Percentiles rank a stretch among this genome's conserved stretches.
These are phyloP conservation scores for Grigorovia transvaalensis DNA, from an alignment of 805 yeast species.

Conservation along the genomic window DNA sequence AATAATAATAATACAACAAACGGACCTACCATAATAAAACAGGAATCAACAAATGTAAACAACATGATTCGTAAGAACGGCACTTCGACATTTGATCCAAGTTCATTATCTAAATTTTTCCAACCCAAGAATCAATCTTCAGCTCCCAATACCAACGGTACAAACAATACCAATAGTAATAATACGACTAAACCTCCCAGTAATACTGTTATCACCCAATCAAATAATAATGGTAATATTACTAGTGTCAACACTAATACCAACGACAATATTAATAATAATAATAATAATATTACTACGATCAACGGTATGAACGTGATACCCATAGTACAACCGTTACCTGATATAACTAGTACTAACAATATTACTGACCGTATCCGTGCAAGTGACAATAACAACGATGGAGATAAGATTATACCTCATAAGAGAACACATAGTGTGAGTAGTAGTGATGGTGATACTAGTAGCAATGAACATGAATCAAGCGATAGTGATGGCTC, in stretches of 20 bases:
- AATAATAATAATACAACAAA: not conserved
- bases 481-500: constrained; percentile 23
- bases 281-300: not conserved
- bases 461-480: constrained; percentile 7
- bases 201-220: not conserved
- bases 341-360: not conserved
- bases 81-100: constrained; percentile 23
- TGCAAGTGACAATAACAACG: not conserved
- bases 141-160: not conserved
- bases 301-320: not conserved
- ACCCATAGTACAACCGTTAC: not conserved
- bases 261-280: not conserved
- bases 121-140: constrained; percentile 25
- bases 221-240: not conserved
- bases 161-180: not conserved
- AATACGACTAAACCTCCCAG: not conserved
- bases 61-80: not conserved
- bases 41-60: not conserved
- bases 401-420: not conserved
- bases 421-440: constrained; percentile 1
- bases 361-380: not conserved
- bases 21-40: not conserved
- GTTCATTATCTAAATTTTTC: constrained; percentile 28
- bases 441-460: not conserved
- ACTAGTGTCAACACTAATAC: not conserved